phyloP scores from a whole-genome alignment of 305 asterid species.

The Fraxinus velutina region DNA sequence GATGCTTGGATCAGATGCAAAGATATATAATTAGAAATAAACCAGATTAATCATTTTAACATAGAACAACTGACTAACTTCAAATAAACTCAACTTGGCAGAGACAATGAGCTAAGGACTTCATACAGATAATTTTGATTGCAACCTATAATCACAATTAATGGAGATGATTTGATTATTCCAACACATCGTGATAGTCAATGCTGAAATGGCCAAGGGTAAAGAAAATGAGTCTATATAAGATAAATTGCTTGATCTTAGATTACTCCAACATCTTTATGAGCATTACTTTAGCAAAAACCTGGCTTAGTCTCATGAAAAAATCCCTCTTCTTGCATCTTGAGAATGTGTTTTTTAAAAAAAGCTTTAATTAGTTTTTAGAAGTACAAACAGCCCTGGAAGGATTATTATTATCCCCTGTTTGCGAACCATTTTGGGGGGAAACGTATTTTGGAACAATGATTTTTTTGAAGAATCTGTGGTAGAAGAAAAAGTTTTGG shows the following conservation, averaged over 20 bases:
- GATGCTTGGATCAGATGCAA: slow-evolving; percentile 45
- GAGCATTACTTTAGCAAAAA: neutral
- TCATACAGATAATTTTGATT: neutral
- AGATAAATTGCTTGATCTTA: neutral
- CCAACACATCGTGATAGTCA: neutral
- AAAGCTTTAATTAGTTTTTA: neutral
- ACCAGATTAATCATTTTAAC: slow-evolving; percentile 5
- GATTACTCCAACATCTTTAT: neutral
- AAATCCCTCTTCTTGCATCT: neutral
- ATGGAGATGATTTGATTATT: neutral
- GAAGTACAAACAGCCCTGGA: neutral
- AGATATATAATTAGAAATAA: slow-evolving; percentile 5
- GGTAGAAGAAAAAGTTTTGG: neutral
- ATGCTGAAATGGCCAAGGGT: neutral
- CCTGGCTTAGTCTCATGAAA: neutral
- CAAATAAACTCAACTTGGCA: slow-evolving; percentile 7
- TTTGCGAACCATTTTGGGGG: neutral
- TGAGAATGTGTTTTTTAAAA: neutral
- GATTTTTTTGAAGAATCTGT: neutral
- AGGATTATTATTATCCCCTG: neutral
- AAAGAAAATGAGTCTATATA: neutral
- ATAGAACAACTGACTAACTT: neutral
- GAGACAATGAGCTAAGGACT: neutral
- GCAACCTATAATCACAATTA: neutral
- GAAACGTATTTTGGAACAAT: neutral